Evolutionary conservation across 148 eudicot species (phyloP).

Genomic region (Beta vulgaris): DNA sequence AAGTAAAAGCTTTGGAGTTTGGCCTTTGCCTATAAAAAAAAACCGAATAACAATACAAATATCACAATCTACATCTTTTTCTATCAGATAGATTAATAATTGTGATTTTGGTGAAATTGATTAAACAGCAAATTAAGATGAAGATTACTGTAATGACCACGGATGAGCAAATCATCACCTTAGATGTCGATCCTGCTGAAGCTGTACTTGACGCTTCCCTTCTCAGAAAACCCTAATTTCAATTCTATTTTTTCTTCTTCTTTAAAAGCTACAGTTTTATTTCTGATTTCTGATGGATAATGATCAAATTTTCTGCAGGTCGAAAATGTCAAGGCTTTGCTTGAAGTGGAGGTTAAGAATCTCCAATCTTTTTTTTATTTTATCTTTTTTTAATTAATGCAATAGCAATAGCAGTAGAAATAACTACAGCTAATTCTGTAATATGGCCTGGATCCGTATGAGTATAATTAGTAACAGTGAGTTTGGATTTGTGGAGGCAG

Average conservation of each 20-base stretch:
- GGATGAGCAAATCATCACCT: constrained; percentile 69
- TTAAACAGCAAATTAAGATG: constrained; percentile 57
- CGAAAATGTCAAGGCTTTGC: constrained; percentile 92
- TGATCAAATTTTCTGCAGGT: constrained; percentile 47
- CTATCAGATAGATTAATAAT: too few relatives aligned
- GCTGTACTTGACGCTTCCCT: constrained; percentile 57
- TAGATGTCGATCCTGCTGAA: constrained; percentile 87
- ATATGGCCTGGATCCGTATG: too few relatives aligned
- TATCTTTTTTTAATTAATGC: background rate
- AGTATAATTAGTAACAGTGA: background rate
- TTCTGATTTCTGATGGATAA: constrained; percentile 1
- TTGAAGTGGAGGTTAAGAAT: constrained; percentile 83
- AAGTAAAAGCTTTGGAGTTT: too few relatives aligned
- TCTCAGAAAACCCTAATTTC: constrained; percentile 33
- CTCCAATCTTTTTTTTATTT: background rate
- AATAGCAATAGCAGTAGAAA: background rate
- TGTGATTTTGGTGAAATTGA: too few relatives aligned
- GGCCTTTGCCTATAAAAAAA: too few relatives aligned
- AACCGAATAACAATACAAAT: too few relatives aligned
- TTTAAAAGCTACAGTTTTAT: background rate
- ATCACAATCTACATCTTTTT: too few relatives aligned
- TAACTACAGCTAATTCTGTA: too few relatives aligned
- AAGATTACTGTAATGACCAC: constrained; percentile 85
- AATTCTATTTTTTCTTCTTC: too few relatives aligned
- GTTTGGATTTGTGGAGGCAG: constrained; percentile 31